These are phyloP conservation scores for Penicillium manginii DNA, from an alignment of 495 filamentous ascomycete genomes.

Conservation along the genomic window DNA sequence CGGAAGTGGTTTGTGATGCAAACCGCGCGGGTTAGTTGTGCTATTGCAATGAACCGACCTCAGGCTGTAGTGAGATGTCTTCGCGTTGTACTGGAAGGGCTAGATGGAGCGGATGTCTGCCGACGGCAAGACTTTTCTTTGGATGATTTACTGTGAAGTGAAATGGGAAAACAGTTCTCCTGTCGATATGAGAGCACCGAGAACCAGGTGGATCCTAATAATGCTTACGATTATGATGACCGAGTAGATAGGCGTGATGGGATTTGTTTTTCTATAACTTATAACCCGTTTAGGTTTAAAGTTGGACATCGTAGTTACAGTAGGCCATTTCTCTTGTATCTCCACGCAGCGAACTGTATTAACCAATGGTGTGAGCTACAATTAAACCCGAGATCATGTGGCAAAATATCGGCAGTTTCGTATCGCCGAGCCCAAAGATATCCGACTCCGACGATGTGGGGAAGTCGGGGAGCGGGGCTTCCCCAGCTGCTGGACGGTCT, in stretches of 20 bases:
- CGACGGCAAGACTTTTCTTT: background rate
- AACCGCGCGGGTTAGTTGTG: constrained; percentile 15
- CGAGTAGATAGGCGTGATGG: no score
- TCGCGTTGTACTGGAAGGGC: constrained; percentile 8
- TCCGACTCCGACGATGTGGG: constrained; percentile 1
- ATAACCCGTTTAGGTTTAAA: no score
- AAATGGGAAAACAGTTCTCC: background rate
- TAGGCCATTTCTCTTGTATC: no score
- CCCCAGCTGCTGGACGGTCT: background rate
- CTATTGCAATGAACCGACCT: constrained; percentile 13
- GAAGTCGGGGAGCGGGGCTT: constrained; percentile 4
- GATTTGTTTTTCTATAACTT: no score
- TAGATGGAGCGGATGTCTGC: constrained; percentile 12
- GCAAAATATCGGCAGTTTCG: constrained; percentile 4
- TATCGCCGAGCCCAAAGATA: background rate
- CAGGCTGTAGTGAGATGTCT: constrained; percentile 9
- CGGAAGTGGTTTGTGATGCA: constrained; percentile 27
- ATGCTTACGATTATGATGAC: no score
- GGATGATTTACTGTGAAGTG: background rate
- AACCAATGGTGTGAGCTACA: background rate
- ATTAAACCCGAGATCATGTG: background rate
- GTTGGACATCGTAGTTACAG: no score
- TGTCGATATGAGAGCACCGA: no score
- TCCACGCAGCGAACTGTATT: background rate
- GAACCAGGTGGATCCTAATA: no score